These are phyloP conservation scores for Sordaria brevicollis DNA, from an alignment of 495 filamentous ascomycete species.

Conservation along the genomic window DNA sequence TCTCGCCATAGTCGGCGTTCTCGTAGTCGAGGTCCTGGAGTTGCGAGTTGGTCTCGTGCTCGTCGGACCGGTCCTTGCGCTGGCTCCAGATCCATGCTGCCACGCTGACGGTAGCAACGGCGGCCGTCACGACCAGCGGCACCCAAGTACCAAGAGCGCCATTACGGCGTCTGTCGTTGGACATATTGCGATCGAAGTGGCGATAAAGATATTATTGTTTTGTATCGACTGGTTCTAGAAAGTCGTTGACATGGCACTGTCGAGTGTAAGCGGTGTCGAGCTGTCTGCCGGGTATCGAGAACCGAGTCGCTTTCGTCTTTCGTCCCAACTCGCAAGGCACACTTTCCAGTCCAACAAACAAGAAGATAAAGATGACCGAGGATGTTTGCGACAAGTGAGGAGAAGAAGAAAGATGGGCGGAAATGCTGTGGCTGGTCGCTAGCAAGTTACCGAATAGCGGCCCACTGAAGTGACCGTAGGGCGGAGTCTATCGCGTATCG, in stretches of 20 bases:
- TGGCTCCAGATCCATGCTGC: conserved; percentile 93
- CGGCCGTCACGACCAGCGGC: conserved; percentile 72
- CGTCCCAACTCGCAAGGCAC: not conserved
- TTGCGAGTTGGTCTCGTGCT: conserved; percentile 29
- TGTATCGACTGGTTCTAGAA: not conserved
- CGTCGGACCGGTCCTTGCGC: conserved; percentile 41
- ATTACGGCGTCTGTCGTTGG: not conserved
- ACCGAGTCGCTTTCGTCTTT: not conserved
- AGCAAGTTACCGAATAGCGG: not conserved
- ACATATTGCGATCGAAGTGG: not conserved
- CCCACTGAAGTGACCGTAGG: not conserved
- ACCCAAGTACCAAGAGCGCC: conserved; percentile 44
- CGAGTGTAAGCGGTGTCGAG: not conserved
- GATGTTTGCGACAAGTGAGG: not conserved
- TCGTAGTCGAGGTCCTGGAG: conserved; percentile 38
- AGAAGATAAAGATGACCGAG: not conserved
- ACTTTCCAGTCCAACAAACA: not conserved
- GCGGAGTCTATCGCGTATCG: not conserved
- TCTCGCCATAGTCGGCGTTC: conserved; percentile 39
- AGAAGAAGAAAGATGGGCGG: not conserved
- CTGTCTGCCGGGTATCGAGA: not conserved
- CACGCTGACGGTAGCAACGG: conserved; percentile 71
- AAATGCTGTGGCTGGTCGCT: not conserved
- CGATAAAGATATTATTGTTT: not conserved
- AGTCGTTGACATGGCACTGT: not conserved